phyloP scores from a whole-genome alignment of 768 basidiomycete genomes.

The Lanmaoa rubissima region DNA sequence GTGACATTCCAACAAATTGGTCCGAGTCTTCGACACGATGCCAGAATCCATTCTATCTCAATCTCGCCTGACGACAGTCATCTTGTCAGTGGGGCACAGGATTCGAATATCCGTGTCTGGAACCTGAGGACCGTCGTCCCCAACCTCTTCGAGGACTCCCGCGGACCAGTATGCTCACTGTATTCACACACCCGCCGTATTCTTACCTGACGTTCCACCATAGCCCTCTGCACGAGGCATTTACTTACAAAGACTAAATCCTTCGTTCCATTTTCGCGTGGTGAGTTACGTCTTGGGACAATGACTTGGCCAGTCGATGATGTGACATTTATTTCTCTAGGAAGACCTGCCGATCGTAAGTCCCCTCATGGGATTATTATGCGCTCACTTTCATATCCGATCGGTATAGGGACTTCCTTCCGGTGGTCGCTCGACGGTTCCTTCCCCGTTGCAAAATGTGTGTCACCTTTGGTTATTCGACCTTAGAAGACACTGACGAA shows the following conservation, averaged over 20 bases:
- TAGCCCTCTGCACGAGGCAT: constrained; percentile 5
- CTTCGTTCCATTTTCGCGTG: background rate
- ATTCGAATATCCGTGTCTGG: constrained; percentile 17
- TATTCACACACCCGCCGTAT: background rate
- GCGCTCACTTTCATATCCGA: background rate
- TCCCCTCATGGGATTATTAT: background rate
- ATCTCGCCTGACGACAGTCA: constrained; percentile 16
- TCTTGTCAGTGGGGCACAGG: constrained; percentile 19
- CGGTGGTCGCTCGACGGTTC: too few species aligned
- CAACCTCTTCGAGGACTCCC: constrained; percentile 9
- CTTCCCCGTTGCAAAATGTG: background rate
- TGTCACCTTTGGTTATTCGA: background rate
- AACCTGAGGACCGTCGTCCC: constrained; percentile 11
- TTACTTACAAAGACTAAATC: too few species aligned
- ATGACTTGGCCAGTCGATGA: background rate
- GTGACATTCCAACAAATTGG: constrained; percentile 17
- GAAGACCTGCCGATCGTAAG: background rate
- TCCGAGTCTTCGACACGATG: constrained; percentile 14
- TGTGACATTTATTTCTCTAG: background rate
- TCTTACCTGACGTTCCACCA: background rate
- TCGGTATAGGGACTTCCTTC: background rate
- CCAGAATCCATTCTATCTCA: constrained; percentile 8
- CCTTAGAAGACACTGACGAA: background rate
- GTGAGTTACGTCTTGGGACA: background rate
- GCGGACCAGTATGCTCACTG: constrained; percentile 10